Evolutionary conservation across 345 rosid genomes (phyloP).

Genomic region (Lepidium sativum): DNA sequence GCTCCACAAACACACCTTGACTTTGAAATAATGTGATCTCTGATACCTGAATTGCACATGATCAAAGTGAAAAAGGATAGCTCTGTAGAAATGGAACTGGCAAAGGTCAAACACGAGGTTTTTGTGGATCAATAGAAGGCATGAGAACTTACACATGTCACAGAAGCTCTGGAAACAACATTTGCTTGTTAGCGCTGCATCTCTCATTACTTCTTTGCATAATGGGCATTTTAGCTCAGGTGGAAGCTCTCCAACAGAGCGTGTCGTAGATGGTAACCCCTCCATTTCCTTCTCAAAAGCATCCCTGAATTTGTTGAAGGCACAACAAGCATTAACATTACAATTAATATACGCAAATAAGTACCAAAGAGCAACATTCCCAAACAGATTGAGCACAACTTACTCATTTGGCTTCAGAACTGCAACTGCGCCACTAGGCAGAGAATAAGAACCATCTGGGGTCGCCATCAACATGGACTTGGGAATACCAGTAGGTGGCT

Average conservation of each 20-base stretch:
- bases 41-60: constrained; percentile 54
- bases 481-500: constrained; percentile 95
- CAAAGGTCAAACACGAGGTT: neutral
- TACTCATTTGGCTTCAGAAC: constrained; percentile 96
- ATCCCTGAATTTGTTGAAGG: constrained; percentile 45
- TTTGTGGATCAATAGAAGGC: neutral
- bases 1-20: constrained; percentile 84
- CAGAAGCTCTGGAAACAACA: constrained; percentile 86
- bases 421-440: constrained; percentile 96
- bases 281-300: constrained; percentile 96
- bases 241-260: constrained; percentile 90
- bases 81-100: neutral
- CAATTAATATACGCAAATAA: neutral
- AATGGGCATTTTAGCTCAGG: constrained; percentile 93
- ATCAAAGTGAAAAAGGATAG: neutral
- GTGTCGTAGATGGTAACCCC: constrained; percentile 85
- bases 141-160: constrained; percentile 55
- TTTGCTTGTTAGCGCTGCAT: constrained; percentile 92
- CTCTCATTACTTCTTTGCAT: constrained; percentile 91
- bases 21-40: constrained; percentile 71
- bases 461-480: constrained; percentile 95
- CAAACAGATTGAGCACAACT: constrained; percentile 12
- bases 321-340: neutral
- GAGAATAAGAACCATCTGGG: constrained; percentile 93
- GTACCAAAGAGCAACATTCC: neutral